Evolutionary conservation across 768 basidiomycete species (phyloP), one percentile per base, ranked within the genome.

Genomic region (Leucocoprinus sp.): DNA sequence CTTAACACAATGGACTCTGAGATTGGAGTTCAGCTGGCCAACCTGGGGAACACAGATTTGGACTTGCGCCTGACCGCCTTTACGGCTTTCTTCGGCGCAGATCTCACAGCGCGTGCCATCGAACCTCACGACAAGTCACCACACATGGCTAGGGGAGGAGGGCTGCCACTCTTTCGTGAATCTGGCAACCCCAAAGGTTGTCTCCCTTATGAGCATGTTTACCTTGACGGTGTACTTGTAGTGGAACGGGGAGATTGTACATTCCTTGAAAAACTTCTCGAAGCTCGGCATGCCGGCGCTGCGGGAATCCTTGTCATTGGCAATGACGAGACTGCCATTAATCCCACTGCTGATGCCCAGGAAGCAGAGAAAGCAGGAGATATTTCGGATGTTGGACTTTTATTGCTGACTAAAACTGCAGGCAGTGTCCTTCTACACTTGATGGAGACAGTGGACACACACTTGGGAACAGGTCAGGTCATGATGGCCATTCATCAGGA

Each of bases 241-340:
- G 68, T 85, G 12, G 69, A 69, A 35, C 76, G 95, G 22, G 95
- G 95, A 4, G 76, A 71, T 4, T 98, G 95, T 61, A 84, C 91
- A 7, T 97, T 98, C 64, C 62, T 90, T 11, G 76, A 88, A 52
- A 99, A 99, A 64, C 69, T 93, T 12, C 40, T 78, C 9, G 51
- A 71, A 36, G 93, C 92, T 4, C 72, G 73, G 14, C 64, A 69
- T 7, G 85, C 82, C 1, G 83, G 78, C 1, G 90, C 91, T 4
- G 73, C 74, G 0, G 93, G 90, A 1, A 76, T 93, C 7, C 63
- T 98, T 11, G 80, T 95, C 34, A 64, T 86, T 56, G 82, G 76
- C 57, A 68, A 80, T 47, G 72, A 80, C 22, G 79, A 87, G 17
- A 36, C 50, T 5, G 56, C 61, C 11, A 70, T 89, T 35, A 85